Percentiles rank a stretch among this genome's conserved stretches.
phyloP scores from a whole-genome alignment of 2,329 filamentous ascomycete species.

The Colletotrichum caudatum region DNA sequence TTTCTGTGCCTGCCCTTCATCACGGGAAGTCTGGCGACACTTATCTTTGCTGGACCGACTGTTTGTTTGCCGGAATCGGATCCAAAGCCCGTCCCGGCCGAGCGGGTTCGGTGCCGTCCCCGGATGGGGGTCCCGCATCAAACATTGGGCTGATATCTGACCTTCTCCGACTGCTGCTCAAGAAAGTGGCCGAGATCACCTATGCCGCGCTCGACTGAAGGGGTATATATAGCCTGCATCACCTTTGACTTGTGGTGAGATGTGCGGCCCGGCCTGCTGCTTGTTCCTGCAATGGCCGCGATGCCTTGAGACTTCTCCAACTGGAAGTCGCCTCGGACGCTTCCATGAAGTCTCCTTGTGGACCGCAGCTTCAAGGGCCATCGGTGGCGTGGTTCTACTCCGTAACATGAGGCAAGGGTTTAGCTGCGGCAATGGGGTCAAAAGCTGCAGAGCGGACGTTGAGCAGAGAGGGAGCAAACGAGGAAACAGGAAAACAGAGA shows the following conservation, averaged over 20 bases:
- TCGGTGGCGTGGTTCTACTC: neutral
- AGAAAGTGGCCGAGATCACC: neutral
- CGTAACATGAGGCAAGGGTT: no score
- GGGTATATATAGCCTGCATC: neutral
- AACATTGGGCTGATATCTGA: neutral
- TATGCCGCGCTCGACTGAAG: neutral
- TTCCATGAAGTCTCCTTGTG: neutral
- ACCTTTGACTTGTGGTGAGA: neutral
- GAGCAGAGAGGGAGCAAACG: neutral
- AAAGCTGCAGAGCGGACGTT: neutral
- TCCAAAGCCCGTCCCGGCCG: neutral
- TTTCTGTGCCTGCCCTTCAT: neutral
- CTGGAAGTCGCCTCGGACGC: neutral
- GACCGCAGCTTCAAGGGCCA: neutral
- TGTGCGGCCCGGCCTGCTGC: neutral
- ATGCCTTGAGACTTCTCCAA: neutral
- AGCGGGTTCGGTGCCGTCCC: neutral
- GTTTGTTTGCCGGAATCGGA: neutral
- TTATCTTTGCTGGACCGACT: neutral
- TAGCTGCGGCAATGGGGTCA: no score
- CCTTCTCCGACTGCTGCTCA: neutral
- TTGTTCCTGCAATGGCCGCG: neutral
- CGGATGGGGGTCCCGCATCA: neutral
- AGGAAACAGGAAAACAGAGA: no score
- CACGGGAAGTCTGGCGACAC: neutral